Percentiles rank a stretch among this genome's conserved stretches.
phyloP scores from a whole-genome alignment of 179 eudicot genomes.

The Silene coronaria region DNA sequence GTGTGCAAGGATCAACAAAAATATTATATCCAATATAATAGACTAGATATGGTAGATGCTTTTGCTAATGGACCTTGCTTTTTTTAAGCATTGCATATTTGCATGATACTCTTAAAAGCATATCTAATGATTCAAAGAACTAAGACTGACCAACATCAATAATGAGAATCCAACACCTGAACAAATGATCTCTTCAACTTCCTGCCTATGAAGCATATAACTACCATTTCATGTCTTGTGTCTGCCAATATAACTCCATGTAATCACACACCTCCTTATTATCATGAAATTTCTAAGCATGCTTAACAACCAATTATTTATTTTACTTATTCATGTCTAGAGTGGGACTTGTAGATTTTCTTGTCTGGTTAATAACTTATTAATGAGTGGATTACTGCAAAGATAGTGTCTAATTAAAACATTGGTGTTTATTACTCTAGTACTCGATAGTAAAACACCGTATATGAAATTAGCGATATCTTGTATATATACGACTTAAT shows the following conservation, averaged over 20 bases:
- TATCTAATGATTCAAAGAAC: constrained; percentile 24
- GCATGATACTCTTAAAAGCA: constrained; percentile 29
- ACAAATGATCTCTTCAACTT: constrained; percentile 21
- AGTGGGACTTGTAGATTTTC: constrained; percentile 17
- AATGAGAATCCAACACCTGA: constrained; percentile 28
- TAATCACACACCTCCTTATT: constrained; percentile 16
- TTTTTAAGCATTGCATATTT: constrained; percentile 10
- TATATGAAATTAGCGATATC: too few species aligned
- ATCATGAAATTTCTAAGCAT: constrained; percentile 24
- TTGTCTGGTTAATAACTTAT: constrained; percentile 16
- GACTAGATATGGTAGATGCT: constrained; percentile 18
- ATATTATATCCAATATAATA: constrained; percentile 18
- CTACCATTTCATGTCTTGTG: constrained; percentile 46
- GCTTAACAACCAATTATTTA: constrained; percentile 28
- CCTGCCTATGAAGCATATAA: constrained; percentile 32
- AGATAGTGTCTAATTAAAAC: not conserved
- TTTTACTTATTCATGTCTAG: constrained; percentile 25
- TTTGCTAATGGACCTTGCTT: constrained; percentile 29
- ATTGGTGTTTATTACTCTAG: too few species aligned
- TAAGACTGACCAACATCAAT: constrained; percentile 37
- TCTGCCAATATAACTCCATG: constrained; percentile 52
- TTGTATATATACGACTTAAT: too few species aligned
- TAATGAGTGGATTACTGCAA: not conserved
- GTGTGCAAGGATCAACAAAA: constrained; percentile 24
- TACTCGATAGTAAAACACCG: too few species aligned